Base-by-base conservation (phyloP, 1,139 yeast species). In the Geotrichum macrosporum region DNA sequence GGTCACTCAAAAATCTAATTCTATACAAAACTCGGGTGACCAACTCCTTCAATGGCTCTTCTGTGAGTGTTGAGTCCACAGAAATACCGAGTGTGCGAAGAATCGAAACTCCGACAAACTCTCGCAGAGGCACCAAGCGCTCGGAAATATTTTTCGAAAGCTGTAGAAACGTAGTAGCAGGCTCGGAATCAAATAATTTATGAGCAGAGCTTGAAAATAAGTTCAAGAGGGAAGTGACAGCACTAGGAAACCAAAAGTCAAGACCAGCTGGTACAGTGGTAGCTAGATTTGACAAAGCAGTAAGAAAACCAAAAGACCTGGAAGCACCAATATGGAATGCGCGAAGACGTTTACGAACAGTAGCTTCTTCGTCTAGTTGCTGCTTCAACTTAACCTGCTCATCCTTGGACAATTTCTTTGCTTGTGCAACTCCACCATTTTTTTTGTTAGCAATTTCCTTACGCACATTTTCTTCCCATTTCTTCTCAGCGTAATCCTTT, bases 391-490 rank as follows among this genome's bases (percentile, higher is more conserved):
- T 63, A 0, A 59, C 67, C 57, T 80, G 84, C 51, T 92, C 95
- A 58, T 88, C 96, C 56, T 79, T 84, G 8, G 94, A 74, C 42
- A 82, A 70, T 58, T 82, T 84, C 65, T 75, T 78, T 2, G 50
- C 52, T 5, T 49, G 50, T n/a, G 53, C 50, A 4, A 59, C 57
- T 2, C 57, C 55, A 4, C 62, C 64, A 24, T 24, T 24, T 35
- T 63, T 63, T 63, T 81, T 81, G 48, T 73, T 71, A 1, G 83
- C 81, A 48, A 87, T 72, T 60, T 86, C 92, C 55, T 79, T 79
- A 57, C 89, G 78, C 40, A 92, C 76, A 44, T 77, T 76, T 58
- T 83, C 89, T 63, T 92, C 98, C 97, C 98, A 92, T 60, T 85
- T 81, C 53, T 77, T 72, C 13, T 88, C 84, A 57, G 85, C 95